Percentiles rank a stretch among this genome's conserved stretches.
phyloP scores from a whole-genome alignment of 352 stramenopile genomes.

The Paralagenidium karlingii region DNA sequence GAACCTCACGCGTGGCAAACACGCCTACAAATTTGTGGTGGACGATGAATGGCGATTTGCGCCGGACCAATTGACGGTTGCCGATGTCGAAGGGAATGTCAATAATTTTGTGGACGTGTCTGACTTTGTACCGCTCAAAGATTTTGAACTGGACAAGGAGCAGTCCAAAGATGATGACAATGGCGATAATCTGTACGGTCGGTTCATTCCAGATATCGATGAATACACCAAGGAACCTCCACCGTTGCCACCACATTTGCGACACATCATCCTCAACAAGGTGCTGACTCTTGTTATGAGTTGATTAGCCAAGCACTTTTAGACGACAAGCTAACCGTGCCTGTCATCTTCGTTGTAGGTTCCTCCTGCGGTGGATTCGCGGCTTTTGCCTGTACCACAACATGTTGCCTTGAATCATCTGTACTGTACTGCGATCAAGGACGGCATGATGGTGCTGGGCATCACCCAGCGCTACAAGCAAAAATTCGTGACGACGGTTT shows the following conservation, averaged over 20 bases:
- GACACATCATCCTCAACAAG: constrained; percentile 99
- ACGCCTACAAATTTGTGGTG: constrained; percentile 99
- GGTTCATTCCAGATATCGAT: constrained; percentile 96
- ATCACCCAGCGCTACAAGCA: constrained; percentile 97
- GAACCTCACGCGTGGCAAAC: constrained; percentile 94
- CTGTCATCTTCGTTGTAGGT: constrained; percentile 21
- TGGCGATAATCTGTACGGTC: constrained; percentile 62
- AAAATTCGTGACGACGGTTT: constrained; percentile 98
- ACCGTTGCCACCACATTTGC: constrained; percentile 94
- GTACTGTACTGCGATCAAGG: constrained; percentile 98
- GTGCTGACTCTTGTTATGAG: constrained; percentile 23
- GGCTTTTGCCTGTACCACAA: constrained; percentile 93
- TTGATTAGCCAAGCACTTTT: not conserved
- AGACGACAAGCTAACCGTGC: not conserved
- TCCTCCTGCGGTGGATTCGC: constrained; percentile 89
- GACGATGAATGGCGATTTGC: constrained; percentile 98
- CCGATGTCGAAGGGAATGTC: constrained; percentile 97
- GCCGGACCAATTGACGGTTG: constrained; percentile 92
- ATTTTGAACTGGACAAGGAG: constrained; percentile 36
- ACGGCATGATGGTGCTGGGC: constrained; percentile 99
- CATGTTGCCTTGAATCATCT: constrained; percentile 99
- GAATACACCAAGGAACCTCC: constrained; percentile 99
- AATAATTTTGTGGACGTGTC: constrained; percentile 99
- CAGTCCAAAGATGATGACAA: constrained; percentile 8
- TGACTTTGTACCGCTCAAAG: constrained; percentile 87